Evolutionary conservation across 305 asterid genomes (phyloP), one percentile per base, ranked within the genome.

Genomic region (Ilex paraguariensis): DNA sequence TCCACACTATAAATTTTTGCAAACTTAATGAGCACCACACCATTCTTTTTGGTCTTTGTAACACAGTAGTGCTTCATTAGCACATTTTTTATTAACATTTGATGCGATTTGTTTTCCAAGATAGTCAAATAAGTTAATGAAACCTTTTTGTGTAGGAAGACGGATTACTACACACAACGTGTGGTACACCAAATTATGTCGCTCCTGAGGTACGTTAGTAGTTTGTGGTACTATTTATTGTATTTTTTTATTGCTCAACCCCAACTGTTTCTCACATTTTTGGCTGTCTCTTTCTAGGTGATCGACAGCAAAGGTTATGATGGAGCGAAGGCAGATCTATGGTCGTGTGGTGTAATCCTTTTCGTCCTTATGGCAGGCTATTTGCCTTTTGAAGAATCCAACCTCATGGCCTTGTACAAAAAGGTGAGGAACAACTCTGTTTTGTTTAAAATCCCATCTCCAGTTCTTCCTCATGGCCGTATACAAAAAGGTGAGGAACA

Each of bases 321-420:
- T 74, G 98, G 98, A 74, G 98, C 98, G 49, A 93, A 87, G 82
- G 99, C 99, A 7, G 99, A 94, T 77, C 82, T 94, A 33, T 94
- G 99, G 99, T 94, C 99, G 49, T 94, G 99, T 48, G 99, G 99
- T 62, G 97, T 94, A 60, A 94, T 94, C 67, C 97, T 94, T 73
- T 94, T 80, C 62, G 99, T 94, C 50, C 90, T 94, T 55, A 83
- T 94, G 97, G 97, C 99, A 60, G 99, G 99, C 42, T 94, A 84
- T 67, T 73, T 94, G 32, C 99, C 99, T 32, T 94, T 94, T 5
- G 99, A 94, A 76, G 99, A 94, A 61, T 74, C 96, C 10, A 94
- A 90, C 68, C 91, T 94, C 17, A 65, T 82, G 86, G 77, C 86
- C 54, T 72, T 94, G 68, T 94, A 94, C 77, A 94, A 88, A 79